Percentiles rank a stretch among this genome's conserved stretches.
phyloP scores from a whole-genome alignment of 768 basidiomycete genomes.

The Cystobasidium ongulense region DNA sequence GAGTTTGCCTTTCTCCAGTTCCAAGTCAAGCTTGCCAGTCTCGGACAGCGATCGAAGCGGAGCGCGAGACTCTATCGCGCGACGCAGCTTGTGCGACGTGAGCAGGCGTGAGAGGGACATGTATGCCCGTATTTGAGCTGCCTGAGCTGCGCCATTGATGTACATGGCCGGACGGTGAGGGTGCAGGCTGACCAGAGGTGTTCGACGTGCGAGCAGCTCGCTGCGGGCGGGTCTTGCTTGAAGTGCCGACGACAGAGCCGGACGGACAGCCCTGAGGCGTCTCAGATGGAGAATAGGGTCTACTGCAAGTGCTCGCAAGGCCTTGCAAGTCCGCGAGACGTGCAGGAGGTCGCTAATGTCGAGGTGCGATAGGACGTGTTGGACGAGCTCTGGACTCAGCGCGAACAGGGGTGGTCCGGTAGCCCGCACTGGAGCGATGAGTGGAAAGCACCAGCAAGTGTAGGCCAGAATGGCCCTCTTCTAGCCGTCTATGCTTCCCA shows the following conservation, averaged over 20 bases:
- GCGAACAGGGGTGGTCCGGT: background rate
- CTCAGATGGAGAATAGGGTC: background rate
- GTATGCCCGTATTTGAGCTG: background rate
- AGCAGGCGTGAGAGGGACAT: background rate
- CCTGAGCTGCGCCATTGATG: conserved; percentile 1
- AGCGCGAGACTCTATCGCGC: background rate
- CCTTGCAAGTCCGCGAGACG: background rate
- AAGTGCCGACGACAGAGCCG: background rate
- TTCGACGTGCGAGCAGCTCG: background rate
- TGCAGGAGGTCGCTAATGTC: background rate
- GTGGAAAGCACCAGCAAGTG: too few relatives aligned
- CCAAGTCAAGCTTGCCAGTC: background rate
- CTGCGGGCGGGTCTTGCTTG: background rate
- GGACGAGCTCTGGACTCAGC: background rate
- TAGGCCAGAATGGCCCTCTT: too few relatives aligned
- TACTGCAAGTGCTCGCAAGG: background rate
- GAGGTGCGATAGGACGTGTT: conserved; percentile 2
- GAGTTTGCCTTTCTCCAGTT: background rate
- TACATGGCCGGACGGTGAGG: background rate
- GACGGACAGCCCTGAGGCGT: background rate
- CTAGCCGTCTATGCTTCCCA: too few relatives aligned
- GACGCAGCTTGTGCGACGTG: background rate
- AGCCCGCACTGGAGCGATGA: too few relatives aligned
- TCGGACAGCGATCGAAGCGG: background rate
- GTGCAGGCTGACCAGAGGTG: background rate